Percentiles rank a stretch among this genome's conserved stretches.
Conservation (phyloP, 1,284 basidiomycete genomes). For the Austroboletus niveus region DNA sequence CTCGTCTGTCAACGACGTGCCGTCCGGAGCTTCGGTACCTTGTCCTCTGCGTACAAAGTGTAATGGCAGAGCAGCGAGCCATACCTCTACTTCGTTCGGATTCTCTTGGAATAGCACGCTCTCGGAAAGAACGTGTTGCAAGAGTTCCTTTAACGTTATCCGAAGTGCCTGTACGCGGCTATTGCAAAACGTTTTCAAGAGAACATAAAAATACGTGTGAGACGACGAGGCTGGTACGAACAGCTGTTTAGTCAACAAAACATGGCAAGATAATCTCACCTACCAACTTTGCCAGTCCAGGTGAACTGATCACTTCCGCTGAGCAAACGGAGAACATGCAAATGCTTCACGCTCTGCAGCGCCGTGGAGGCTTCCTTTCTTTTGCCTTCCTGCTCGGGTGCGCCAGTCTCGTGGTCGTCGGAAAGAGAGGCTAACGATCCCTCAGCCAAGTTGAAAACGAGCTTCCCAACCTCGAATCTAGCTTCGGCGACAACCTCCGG, state of each 20-base stretch:
- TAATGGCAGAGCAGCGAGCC: conserved; percentile 65
- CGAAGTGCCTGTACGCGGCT: conserved; percentile 54
- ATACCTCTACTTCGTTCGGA: conserved; percentile 67
- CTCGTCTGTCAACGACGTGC: conserved; percentile 57
- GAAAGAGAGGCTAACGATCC: conserved; percentile 25
- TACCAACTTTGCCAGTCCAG: conserved; percentile 74
- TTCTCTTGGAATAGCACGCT: conserved; percentile 86
- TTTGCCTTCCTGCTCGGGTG: conserved; percentile 1
- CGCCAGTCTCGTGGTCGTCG: conserved; percentile 7
- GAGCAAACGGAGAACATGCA: conserved; percentile 78
- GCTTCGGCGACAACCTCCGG: conserved; percentile 75
- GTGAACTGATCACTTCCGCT: conserved; percentile 73
- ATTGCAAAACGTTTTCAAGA: conserved; percentile 61
- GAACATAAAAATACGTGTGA: conserved; percentile 60
- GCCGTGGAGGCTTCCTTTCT: conserved; percentile 25
- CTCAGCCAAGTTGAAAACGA: conserved; percentile 53
- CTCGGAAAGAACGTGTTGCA: conserved; percentile 60
- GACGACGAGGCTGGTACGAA: conserved; percentile 38
- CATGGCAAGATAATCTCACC: conserved; percentile 19
- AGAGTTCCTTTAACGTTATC: conserved; percentile 52
- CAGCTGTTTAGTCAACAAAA: not conserved
- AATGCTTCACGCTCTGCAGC: conserved; percentile 61
- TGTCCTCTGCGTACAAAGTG: conserved; percentile 32
- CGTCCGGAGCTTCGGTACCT: conserved; percentile 47
- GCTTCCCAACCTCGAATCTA: conserved; percentile 83